phyloP scores from a whole-genome alignment of 495 filamentous ascomycete species.

The Filosporella fistucella region DNA sequence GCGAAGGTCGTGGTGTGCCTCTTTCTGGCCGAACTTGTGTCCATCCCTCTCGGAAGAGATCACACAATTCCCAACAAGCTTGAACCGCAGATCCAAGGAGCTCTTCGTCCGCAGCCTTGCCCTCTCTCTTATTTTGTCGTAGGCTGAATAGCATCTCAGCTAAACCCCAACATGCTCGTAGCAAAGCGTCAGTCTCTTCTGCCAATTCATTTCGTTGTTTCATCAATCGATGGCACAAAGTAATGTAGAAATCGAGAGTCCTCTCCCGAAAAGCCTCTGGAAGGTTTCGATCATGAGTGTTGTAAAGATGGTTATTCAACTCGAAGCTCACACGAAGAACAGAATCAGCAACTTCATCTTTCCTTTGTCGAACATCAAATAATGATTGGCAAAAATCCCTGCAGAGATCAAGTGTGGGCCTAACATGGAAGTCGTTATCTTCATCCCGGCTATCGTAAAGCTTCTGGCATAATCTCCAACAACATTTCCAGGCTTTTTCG shows the following conservation, averaged over 20 bases:
- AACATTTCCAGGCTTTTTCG: conserved; percentile 85
- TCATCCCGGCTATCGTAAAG: conserved; percentile 78
- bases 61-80: conserved; percentile 92
- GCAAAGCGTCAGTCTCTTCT: conserved; percentile 75
- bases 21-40: conserved; percentile 82
- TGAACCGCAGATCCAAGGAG: conserved; percentile 82
- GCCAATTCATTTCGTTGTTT: conserved; percentile 76
- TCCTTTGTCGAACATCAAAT: conserved; percentile 74
- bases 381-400: conserved; percentile 87
- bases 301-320: conserved; percentile 91
- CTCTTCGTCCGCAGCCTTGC: conserved; percentile 71
- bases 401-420: conserved; percentile 78
- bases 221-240: conserved; percentile 88
- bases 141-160: conserved; percentile 94
- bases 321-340: conserved; percentile 89
- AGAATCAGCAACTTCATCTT: conserved; percentile 74
- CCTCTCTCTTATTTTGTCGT: conserved; percentile 74
- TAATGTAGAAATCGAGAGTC: conserved; percentile 91
- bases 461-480: conserved; percentile 86
- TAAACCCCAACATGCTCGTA: conserved; percentile 84
- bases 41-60: conserved; percentile 92
- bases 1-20: conserved; percentile 79
- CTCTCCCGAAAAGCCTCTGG: conserved; percentile 86
- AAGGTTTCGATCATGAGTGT: conserved; percentile 79
- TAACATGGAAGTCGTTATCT: conserved; percentile 64